Base-by-base conservation (phyloP, 768 basidiomycete species). In the Panus rudis region DNA sequence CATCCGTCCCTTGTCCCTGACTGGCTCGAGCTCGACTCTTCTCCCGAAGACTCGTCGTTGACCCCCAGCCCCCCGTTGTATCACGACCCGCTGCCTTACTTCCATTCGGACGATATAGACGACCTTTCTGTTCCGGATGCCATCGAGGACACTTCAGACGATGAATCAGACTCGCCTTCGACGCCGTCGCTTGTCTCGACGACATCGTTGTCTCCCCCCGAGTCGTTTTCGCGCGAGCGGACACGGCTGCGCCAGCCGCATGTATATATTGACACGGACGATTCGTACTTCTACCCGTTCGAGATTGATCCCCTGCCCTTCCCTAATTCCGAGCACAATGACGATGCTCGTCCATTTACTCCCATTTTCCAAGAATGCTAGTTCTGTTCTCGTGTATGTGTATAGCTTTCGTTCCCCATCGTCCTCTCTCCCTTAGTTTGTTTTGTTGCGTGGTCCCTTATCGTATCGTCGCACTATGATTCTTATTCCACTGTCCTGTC, bases 101-200 rank as follows among this genome's bases (percentile, higher is more conserved):
- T 71, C 56, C 70, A 78, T 47, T 57, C 61, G 53, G 76, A 82
- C 63, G 79, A 84, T 63, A 55, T 75, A 50, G 83, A 83, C 53
- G 81, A 82, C 55, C 70, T 79, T 24, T 67, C 81, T 22, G 76
- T 87, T 32, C 85, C 84, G 33, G 86, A 88, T 56, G 79, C 84
- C 31, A 84, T 88, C 71, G 85, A 88, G 60, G 86, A 89, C 62
- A 76, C 73, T 27, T 89, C 86, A 34, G 87, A 89, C 65, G 86
- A 89, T 66, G 87, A 88, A 68, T 86, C 85, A 13, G 86, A 89
- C 53, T 65, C 74, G 4, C 75, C 70, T 8, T 72, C 75, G 8
- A 80, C 83, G 6, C 83, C 81, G 37, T 80, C 76, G 37, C 70
- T 72, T 52, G 70, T 70, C 50, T 83, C 83, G 31, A 70, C 68